Percentiles rank a stretch among this genome's conserved stretches.
These are phyloP conservation scores for Picea abies DNA, from an alignment of 83 land plant genomes.

Conservation along the genomic window DNA sequence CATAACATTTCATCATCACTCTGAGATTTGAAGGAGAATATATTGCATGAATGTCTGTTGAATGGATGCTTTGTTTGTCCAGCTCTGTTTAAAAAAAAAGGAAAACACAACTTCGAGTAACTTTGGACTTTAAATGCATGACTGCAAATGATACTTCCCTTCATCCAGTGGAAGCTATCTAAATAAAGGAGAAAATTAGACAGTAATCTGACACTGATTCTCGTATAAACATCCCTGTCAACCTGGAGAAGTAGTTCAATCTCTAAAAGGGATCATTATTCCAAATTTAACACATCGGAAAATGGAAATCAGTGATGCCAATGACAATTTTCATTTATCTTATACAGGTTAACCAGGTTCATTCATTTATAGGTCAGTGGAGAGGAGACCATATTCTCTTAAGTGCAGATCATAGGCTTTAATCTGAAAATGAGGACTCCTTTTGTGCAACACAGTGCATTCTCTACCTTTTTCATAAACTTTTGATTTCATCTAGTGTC, in stretches of 20 bases:
- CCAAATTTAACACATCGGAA: neutral
- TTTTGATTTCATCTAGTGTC: neutral
- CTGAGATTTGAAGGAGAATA: constrained; percentile 7
- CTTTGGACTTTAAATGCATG: neutral
- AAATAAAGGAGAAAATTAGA: neutral
- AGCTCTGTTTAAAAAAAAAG: neutral
- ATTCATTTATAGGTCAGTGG: neutral
- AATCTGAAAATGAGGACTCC: neutral
- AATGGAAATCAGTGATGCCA: constrained; percentile 4
- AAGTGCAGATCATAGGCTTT: neutral
- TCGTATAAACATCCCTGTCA: constrained; percentile 3
- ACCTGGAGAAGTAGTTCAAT: neutral
- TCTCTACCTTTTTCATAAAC: neutral
- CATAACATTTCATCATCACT: neutral
- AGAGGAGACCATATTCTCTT: neutral
- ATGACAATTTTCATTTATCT: neutral
- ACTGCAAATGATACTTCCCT: no score
- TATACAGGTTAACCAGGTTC: neutral
- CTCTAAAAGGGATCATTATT: neutral
- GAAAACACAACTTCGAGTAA: neutral
- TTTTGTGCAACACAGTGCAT: neutral
- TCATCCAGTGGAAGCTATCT: neutral
- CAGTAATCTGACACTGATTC: neutral
- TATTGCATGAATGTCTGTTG: neutral
- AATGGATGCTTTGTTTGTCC: neutral